Conservation (phyloP, 2,329 filamentous ascomycete genomes). For the Ustulina deusta region DNA sequence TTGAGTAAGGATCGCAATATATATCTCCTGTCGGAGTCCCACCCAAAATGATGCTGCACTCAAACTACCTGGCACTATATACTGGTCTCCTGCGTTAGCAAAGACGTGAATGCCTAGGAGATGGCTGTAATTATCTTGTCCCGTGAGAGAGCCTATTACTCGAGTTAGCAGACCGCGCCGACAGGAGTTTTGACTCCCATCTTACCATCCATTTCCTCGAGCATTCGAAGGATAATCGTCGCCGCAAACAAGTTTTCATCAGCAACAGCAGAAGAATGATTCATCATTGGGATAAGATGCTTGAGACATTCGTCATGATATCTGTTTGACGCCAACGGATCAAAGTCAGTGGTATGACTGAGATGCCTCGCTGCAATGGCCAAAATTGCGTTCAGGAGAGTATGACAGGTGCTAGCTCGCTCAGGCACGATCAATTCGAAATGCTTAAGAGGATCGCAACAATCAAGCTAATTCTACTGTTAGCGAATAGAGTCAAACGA, state of each 20-base stretch:
- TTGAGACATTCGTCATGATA: constrained; percentile 68
- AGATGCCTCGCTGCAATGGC: constrained; percentile 68
- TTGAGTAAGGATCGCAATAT: constrained; percentile 64
- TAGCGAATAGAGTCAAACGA: constrained; percentile 27
- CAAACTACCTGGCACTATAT: constrained; percentile 57
- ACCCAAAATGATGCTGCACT: constrained; percentile 69
- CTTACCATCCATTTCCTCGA: constrained; percentile 60
- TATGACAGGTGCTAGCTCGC: constrained; percentile 62
- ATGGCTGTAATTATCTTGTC: constrained; percentile 61
- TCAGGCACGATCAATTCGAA: constrained; percentile 67
- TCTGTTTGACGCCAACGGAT: constrained; percentile 62
- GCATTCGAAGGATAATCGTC: constrained; percentile 64
- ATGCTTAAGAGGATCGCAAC: constrained; percentile 54
- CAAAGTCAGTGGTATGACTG: constrained; percentile 61
- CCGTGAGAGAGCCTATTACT: constrained; percentile 54
- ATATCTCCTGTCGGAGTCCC: constrained; percentile 70
- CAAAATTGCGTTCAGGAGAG: constrained; percentile 68
- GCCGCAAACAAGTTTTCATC: constrained; percentile 67
- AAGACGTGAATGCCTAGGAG: constrained; percentile 61
- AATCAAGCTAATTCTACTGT: constrained; percentile 47
- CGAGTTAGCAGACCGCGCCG: constrained; percentile 40
- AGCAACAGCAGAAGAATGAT: constrained; percentile 53
- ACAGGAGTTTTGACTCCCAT: constrained; percentile 22
- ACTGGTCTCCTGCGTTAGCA: constrained; percentile 57
- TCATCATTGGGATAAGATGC: constrained; percentile 61